Evolutionary conservation across 371 early-diverging fungal species (phyloP).

Genomic region (Mucor lusitanicus): DNA sequence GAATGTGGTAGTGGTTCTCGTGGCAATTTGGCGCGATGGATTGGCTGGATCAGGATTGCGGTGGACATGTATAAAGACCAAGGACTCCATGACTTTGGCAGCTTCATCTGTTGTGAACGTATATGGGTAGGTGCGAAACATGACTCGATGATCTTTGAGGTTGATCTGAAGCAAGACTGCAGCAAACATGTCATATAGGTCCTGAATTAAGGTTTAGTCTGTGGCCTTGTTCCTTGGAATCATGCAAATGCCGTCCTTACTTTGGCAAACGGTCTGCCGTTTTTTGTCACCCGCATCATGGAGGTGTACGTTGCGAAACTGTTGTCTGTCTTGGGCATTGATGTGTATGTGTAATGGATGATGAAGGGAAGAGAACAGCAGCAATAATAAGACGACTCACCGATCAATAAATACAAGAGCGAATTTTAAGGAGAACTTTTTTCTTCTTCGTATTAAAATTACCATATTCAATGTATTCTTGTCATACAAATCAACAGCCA

Average conservation of each 20-base stretch:
- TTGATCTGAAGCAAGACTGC: constrained; percentile 44
- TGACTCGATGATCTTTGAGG: constrained; percentile 43
- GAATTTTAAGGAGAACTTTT: neutral
- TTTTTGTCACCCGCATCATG: constrained; percentile 29
- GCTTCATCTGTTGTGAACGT: constrained; percentile 67
- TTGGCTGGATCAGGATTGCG: constrained; percentile 56
- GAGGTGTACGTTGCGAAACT: constrained; percentile 26
- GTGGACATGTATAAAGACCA: constrained; percentile 56
- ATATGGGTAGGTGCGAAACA: constrained; percentile 57
- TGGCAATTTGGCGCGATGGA: constrained; percentile 40
- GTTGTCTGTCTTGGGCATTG: constrained; percentile 21
- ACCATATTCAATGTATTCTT: neutral
- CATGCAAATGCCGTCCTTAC: constrained; percentile 2
- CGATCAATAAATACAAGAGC: neutral
- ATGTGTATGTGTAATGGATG: neutral
- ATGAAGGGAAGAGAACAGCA: neutral
- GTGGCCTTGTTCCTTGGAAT: neutral
- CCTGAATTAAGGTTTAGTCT: constrained; percentile 21
- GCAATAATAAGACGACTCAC: neutral
- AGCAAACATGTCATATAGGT: constrained; percentile 48
- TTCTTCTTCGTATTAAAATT: neutral
- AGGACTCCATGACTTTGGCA: constrained; percentile 45
- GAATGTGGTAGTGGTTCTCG: constrained; percentile 57
- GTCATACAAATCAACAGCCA: neutral
- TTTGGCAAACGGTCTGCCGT: constrained; percentile 37